These are phyloP conservation scores for Saposhnikovia divaricata DNA, from an alignment of 129 eudicot genomes.

Conservation along the genomic window DNA sequence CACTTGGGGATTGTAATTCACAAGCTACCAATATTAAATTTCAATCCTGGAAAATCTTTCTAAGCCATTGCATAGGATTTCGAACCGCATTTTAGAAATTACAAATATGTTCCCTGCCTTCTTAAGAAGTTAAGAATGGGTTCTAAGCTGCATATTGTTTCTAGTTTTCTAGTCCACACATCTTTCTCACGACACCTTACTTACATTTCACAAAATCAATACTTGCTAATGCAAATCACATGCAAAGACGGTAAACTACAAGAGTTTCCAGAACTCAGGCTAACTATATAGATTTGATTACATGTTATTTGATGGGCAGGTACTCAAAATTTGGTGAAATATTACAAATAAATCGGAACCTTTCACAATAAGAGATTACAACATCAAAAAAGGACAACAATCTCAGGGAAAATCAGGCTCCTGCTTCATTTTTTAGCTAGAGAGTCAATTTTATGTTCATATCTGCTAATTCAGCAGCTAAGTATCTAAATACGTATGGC, in stretches of 20 bases:
- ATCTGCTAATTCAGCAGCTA: constrained; percentile 88
- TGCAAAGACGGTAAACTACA: background rate
- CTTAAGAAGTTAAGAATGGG: too few relatives aligned
- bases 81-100: too few relatives aligned
- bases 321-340: background rate
- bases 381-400: background rate
- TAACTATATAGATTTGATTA: background rate
- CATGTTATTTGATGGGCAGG: background rate
- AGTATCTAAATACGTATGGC: constrained; percentile 89
- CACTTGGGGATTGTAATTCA: too few relatives aligned
- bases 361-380: background rate
- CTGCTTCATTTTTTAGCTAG: constrained; percentile 51
- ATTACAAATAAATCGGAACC: background rate
- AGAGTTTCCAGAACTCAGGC: background rate
- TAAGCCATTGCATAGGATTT: too few relatives aligned
- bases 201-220: too few relatives aligned
- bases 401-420: constrained; percentile 22
- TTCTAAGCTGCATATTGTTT: too few relatives aligned
- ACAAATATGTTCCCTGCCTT: too few relatives aligned
- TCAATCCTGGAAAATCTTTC: too few relatives aligned
- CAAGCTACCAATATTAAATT: too few relatives aligned
- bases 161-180: too few relatives aligned
- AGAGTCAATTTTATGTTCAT: constrained; percentile 82
- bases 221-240: background rate
- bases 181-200: too few relatives aligned